These are phyloP conservation scores for Hypomontagnella monticulosa DNA, from an alignment of 495 filamentous ascomycete genomes.

Conservation along the genomic window DNA sequence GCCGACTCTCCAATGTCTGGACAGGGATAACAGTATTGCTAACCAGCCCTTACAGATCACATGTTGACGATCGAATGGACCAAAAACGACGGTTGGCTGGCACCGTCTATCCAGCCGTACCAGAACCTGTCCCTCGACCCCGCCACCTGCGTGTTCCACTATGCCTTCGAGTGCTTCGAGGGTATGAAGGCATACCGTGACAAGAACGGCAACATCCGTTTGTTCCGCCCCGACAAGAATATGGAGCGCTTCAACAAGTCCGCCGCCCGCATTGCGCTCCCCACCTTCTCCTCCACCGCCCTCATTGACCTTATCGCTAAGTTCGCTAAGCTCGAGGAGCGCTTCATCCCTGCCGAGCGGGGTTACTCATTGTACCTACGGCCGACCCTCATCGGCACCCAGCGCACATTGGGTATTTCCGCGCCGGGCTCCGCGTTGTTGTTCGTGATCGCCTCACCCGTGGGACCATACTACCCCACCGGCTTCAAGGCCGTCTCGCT, in stretches of 20 bases:
- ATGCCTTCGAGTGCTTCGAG: slow-evolving; percentile 96
- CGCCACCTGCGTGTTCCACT: slow-evolving; percentile 97
- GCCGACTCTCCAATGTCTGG: not conserved
- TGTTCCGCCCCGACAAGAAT: slow-evolving; percentile 97
- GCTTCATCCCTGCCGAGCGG: slow-evolving; percentile 84
- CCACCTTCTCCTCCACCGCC: slow-evolving; percentile 75
- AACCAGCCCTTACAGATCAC: slow-evolving; percentile 72
- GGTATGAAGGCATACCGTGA: slow-evolving; percentile 99
- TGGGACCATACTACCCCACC: slow-evolving; percentile 97
- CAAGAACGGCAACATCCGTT: slow-evolving; percentile 72
- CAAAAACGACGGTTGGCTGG: slow-evolving; percentile 75
- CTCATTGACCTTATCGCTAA: slow-evolving; percentile 82
- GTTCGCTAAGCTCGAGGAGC: slow-evolving; percentile 80
- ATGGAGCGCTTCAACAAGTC: slow-evolving; percentile 94
- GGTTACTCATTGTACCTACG: slow-evolving; percentile 96
- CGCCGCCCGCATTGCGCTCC: slow-evolving; percentile 87
- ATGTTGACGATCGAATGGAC: slow-evolving; percentile 98
- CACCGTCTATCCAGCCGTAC: slow-evolving; percentile 86
- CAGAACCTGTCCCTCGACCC: slow-evolving; percentile 97
- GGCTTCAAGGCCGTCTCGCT: slow-evolving; percentile 96
- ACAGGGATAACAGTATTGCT: not conserved
- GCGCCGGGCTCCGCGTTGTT: slow-evolving; percentile 90
- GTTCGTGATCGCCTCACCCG: slow-evolving; percentile 94
- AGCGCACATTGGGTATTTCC: slow-evolving; percentile 89
- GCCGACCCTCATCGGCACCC: slow-evolving; percentile 96